Conservation (phyloP, 306 rosid genomes). For the Cercis canadensis region DNA sequence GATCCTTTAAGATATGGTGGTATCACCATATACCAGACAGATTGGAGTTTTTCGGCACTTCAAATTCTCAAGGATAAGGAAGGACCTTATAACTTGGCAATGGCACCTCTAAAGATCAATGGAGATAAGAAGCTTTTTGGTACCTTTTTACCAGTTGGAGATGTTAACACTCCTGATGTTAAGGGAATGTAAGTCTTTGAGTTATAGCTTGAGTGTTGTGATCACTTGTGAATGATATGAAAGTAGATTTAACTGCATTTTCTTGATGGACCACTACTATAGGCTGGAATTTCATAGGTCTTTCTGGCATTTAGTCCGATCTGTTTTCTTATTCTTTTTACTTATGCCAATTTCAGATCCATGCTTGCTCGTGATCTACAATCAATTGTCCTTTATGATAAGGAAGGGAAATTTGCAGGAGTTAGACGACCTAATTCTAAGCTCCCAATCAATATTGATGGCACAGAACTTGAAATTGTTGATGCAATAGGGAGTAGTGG, state of each 20-base stretch:
- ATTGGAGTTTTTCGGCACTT: conserved; percentile 89
- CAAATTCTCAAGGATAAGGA: conserved; percentile 85
- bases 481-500: conserved; percentile 98
- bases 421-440: conserved; percentile 85
- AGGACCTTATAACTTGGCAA: conserved; percentile 94
- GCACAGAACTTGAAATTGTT: conserved; percentile 66
- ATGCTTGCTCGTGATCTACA: conserved; percentile 98
- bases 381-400: conserved; percentile 83
- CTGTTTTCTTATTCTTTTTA: conserved; percentile 20
- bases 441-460: conserved; percentile 87
- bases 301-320: conserved; percentile 11
- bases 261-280: background rate
- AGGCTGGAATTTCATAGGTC: conserved; percentile 17
- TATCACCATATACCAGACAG: conserved; percentile 91
- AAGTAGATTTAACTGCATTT: background rate
- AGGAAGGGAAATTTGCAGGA: conserved; percentile 89
- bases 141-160: conserved; percentile 86
- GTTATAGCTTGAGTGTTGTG: background rate
- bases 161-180: conserved; percentile 67
- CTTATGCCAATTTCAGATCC: conserved; percentile 61
- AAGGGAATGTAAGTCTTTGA: conserved; percentile 83
- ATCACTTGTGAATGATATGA: background rate
- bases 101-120: conserved; percentile 90
- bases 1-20: conserved; percentile 88
- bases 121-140: conserved; percentile 97